These are phyloP conservation scores for Alternaria dauci DNA, from an alignment of 2,329 filamentous ascomycete genomes.

Conservation along the genomic window DNA sequence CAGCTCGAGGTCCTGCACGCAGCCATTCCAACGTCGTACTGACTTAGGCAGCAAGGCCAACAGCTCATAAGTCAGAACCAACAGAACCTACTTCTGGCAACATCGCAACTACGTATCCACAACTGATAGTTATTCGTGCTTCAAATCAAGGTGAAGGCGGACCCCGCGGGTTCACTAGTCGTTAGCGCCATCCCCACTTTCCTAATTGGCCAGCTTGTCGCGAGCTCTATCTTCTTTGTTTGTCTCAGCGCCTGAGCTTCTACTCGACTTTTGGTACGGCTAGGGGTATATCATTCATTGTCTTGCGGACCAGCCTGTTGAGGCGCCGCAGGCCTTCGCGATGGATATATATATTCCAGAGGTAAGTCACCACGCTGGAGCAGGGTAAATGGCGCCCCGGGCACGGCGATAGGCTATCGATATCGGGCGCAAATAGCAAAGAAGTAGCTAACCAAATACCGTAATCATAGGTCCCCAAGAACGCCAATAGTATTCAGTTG, in stretches of 20 bases:
- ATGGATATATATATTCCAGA: slow-evolving; percentile 41
- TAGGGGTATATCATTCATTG: neutral
- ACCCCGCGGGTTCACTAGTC: slow-evolving; percentile 1
- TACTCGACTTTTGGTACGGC: neutral
- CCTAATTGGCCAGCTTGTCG: slow-evolving; percentile 5
- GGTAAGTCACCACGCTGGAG: slow-evolving; percentile 18
- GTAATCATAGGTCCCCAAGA: slow-evolving; percentile 46
- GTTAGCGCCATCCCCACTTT: slow-evolving; percentile 17
- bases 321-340: neutral
- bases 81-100: neutral
- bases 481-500: slow-evolving; percentile 55
- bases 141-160: slow-evolving; percentile 1
- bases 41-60: neutral
- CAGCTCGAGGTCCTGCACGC: neutral
- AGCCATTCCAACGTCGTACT: neutral
- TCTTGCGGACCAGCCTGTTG: neutral
- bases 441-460: neutral
- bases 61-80: neutral
- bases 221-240: neutral
- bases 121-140: neutral
- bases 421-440: neutral
- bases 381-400: neutral
- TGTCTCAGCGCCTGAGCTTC: neutral
- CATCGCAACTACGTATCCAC: neutral
- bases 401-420: neutral